phyloP scores from a whole-genome alignment of 192 early-diverging fungal species.

The Dimargaris xerosporica region DNA sequence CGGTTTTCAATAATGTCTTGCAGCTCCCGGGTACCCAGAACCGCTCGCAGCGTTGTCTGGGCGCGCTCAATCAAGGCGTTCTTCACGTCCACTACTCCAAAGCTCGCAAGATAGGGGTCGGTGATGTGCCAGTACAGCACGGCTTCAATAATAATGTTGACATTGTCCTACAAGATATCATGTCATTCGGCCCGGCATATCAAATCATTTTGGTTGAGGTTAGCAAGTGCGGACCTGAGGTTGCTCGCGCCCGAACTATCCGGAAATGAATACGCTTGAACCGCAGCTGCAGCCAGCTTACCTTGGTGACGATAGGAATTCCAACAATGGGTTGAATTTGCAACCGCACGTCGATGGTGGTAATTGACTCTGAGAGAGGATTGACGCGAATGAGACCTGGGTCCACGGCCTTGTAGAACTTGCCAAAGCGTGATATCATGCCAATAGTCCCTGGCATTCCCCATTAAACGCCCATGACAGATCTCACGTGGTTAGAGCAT shows the following conservation, averaged over 20 bases:
- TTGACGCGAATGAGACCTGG: slow-evolving; percentile 36
- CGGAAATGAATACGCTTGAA: not conserved
- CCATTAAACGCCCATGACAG: slow-evolving; percentile 5
- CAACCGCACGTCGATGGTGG: slow-evolving; percentile 41
- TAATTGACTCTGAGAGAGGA: slow-evolving; percentile 23
- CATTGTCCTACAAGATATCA: slow-evolving; percentile 44
- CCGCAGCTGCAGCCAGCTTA: not conserved
- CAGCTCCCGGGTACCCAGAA: slow-evolving; percentile 62
- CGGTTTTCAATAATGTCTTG: slow-evolving; percentile 87
- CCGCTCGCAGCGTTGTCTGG: slow-evolving; percentile 76
- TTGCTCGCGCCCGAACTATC: not conserved
- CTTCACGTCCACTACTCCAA: slow-evolving; percentile 59
- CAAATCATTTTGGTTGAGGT: not conserved
- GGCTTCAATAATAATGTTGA: slow-evolving; percentile 67
- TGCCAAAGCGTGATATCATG: slow-evolving; percentile 27
- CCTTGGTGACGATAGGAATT: slow-evolving; percentile 68
- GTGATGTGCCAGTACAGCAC: slow-evolving; percentile 74
- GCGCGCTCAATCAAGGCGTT: slow-evolving; percentile 73
- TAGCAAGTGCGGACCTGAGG: not conserved
- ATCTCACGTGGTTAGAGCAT: not conserved
- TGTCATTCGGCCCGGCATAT: not conserved
- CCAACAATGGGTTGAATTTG: slow-evolving; percentile 44
- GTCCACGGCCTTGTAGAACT: slow-evolving; percentile 37
- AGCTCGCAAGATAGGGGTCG: slow-evolving; percentile 68
- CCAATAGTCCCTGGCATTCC: slow-evolving; percentile 26